Percentiles rank a stretch among this genome's conserved stretches.
Evolutionary conservation across 768 basidiomycete genomes (phyloP).

Genomic region (Lactarius deliciosus): DNA sequence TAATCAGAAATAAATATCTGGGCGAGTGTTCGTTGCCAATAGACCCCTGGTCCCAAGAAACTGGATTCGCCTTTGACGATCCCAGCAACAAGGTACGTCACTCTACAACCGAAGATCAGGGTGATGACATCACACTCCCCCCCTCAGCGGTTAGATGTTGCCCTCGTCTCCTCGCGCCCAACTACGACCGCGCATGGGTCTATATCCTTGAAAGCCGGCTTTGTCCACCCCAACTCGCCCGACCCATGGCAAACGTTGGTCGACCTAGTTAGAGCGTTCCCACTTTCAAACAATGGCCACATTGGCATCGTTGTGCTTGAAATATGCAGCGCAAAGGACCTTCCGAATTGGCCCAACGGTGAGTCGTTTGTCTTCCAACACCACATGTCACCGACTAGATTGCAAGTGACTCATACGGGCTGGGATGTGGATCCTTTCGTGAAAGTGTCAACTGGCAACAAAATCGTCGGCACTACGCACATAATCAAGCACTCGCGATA

Average conservation of each 20-base stretch:
- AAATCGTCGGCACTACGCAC: conserved; percentile 84
- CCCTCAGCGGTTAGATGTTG: background rate
- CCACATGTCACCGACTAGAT: background rate
- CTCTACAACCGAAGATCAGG: background rate
- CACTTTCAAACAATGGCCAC: conserved; percentile 49
- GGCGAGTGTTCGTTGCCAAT: background rate
- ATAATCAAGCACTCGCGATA: conserved; percentile 82
- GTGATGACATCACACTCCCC: background rate
- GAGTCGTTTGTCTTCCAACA: conserved; percentile 36
- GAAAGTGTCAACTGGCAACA: conserved; percentile 93
- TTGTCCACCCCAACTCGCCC: background rate
- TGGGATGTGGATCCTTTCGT: conserved; percentile 99
- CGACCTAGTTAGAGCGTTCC: background rate
- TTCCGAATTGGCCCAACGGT: conserved; percentile 88
- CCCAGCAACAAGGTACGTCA: background rate
- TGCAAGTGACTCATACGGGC: conserved; percentile 74
- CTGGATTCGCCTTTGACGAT: background rate
- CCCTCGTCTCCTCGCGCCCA: background rate
- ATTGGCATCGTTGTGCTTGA: conserved; percentile 95
- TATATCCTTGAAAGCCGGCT: background rate
- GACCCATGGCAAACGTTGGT: background rate
- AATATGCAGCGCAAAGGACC: conserved; percentile 76
- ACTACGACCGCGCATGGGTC: background rate
- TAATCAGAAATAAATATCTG: background rate
- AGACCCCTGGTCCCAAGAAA: background rate